Evolutionary conservation across 148 eudicot genomes (phyloP).

Genomic region (Pharnaceum exiguum): DNA sequence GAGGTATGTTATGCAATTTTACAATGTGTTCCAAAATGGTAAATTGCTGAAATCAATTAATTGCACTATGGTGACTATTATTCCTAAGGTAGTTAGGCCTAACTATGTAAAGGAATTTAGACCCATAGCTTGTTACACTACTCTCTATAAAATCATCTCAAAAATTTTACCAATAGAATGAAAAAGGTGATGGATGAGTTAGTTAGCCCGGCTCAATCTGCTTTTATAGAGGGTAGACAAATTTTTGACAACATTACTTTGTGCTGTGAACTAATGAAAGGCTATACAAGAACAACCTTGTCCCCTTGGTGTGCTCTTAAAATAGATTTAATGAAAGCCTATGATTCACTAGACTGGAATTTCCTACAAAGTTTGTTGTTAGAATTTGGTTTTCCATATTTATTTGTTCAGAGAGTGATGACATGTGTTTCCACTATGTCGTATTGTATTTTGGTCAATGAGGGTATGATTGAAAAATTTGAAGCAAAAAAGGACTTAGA

Average conservation of each 20-base stretch:
- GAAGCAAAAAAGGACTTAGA: background rate
- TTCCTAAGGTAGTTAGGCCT: background rate
- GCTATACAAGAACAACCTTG: background rate
- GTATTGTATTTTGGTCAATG: background rate
- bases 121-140: background rate
- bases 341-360: background rate
- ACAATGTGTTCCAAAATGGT: background rate
- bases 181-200: background rate
- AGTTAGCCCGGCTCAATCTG: background rate
- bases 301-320: background rate
- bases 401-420: background rate
- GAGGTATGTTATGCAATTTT: background rate
- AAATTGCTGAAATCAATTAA: background rate
- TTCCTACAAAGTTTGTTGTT: background rate
- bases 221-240: no score
- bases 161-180: background rate
- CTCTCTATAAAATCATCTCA: no score
- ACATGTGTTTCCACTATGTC: background rate
- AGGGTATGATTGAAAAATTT: background rate
- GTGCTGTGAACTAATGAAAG: background rate
- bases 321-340: background rate
- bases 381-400: background rate
- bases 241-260: background rate
- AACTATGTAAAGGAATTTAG: background rate
- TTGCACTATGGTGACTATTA: background rate